Base-by-base conservation (phyloP, 2,329 filamentous ascomycete species). In the Colletotrichum incanum region DNA sequence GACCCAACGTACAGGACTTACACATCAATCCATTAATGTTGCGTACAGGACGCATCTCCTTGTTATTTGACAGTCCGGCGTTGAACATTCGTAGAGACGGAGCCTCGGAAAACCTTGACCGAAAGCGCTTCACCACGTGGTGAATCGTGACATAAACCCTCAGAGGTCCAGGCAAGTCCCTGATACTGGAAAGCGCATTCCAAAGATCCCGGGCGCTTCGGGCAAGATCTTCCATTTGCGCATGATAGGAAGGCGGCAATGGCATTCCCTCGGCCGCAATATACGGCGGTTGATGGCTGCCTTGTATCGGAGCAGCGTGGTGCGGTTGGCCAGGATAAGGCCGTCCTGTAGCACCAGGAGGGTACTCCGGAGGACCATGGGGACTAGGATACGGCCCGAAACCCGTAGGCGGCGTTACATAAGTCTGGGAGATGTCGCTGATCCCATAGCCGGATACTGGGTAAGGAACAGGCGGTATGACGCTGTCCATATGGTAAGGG, bases 101-200 rank as follows among this genome's bases (percentile, higher is more conserved):
- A 50, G 86, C 85, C 72, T 90, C 85, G 20, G 83, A 83, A 78
- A 92, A 94, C 60, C 84, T 85, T 20, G 86, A 80, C 54, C 86
- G 84, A 77, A 92, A 94, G 45, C 84, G 85, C 66, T 86, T 86
- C 67, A 88, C 85, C 63, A 91, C 82, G 78, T 93, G 90, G 77
- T 92, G 86, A 52, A 95, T 86, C 12, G 93, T 84, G 58, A 90
- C 86, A 72, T 89, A 88, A 20, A 93, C 85, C 74, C 90, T 90
- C 58, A 93, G 85, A 72, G 87, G 88, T 49, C 88, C 87, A 18
- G 91, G 87, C 20, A 94, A 81, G 62, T 91, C 87, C 75, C 89
- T 89, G 73, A 94, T 84, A 3, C 86, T 85, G 9, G 86, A 86
- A 2, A 91, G 87, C 28, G 84, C 82, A 73, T 88, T 87, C 92